phyloP scores from a whole-genome alignment of 345 rosid genomes.

The Eucalyptus caleyi region DNA sequence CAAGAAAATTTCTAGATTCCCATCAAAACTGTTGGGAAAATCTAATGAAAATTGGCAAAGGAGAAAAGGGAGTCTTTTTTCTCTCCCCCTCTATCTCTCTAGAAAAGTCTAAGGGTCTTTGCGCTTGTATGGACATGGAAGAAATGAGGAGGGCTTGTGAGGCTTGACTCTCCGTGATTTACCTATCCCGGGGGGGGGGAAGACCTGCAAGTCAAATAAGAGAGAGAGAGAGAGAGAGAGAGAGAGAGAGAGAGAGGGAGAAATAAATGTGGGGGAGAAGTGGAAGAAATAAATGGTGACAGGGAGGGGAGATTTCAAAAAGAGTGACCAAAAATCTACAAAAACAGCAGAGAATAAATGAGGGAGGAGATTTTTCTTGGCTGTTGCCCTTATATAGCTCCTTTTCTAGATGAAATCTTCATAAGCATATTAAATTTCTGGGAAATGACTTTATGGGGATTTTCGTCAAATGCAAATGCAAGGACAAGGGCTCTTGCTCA shows the following conservation, averaged over 20 bases:
- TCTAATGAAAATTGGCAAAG: not conserved
- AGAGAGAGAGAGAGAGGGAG: not conserved
- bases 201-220: not conserved
- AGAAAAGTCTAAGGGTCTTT: not conserved
- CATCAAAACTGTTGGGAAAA: not conserved
- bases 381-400: not conserved
- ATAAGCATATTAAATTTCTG: not conserved
- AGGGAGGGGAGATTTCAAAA: conserved; percentile 1
- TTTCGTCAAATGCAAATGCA: conserved; percentile 1
- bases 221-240: not conserved
- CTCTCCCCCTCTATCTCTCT: not conserved
- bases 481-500: not conserved
- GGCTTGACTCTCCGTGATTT: not conserved
- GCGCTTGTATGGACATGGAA: not conserved
- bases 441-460: not conserved
- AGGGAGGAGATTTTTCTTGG: not conserved
- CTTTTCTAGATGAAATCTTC: not conserved
- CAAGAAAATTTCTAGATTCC: not conserved
- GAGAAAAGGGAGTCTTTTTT: not conserved
- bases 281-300: conserved; percentile 5
- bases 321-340: not conserved
- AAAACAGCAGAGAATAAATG: not conserved
- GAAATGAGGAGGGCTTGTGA: not conserved
- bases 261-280: not conserved
- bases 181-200: not conserved